phyloP scores from a whole-genome alignment of 2,329 filamentous ascomycete species.

The Hypoxylon sp. region DNA sequence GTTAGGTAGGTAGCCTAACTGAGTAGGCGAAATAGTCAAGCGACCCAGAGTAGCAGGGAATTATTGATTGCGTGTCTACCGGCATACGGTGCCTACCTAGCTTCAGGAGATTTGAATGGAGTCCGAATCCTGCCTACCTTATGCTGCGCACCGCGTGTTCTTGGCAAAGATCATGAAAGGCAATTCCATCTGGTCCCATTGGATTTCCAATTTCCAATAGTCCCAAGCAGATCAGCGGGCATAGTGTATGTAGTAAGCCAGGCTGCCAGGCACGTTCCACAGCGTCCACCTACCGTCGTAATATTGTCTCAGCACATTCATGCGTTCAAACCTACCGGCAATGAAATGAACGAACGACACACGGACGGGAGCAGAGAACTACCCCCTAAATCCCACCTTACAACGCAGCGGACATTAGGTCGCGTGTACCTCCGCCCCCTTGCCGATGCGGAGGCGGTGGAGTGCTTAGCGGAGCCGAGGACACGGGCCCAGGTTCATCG shows the following conservation, averaged over 20 bases:
- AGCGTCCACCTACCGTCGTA: slow-evolving; percentile 35
- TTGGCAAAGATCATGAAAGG: slow-evolving; percentile 29
- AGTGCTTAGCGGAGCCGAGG: slow-evolving; percentile 39
- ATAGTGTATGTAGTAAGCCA: slow-evolving; percentile 38
- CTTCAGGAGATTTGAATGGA: slow-evolving; percentile 9
- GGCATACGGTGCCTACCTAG: slow-evolving; percentile 16
- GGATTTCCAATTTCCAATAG: slow-evolving; percentile 27
- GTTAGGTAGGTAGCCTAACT: slow-evolving; percentile 12
- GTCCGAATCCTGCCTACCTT: slow-evolving; percentile 1
- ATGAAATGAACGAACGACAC: slow-evolving; percentile 29
- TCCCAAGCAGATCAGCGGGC: slow-evolving; percentile 1
- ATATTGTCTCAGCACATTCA: slow-evolving; percentile 39
- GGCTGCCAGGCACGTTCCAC: slow-evolving; percentile 35
- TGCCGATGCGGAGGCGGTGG: slow-evolving; percentile 42
- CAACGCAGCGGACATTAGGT: slow-evolving; percentile 38
- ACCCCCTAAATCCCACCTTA: slow-evolving; percentile 21
- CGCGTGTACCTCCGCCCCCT: slow-evolving; percentile 30
- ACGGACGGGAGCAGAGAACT: slow-evolving; percentile 13
- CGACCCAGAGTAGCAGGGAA: slow-evolving; percentile 22
- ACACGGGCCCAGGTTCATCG: slow-evolving; percentile 38
- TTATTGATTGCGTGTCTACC: slow-evolving; percentile 35
- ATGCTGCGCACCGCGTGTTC: slow-evolving; percentile 23
- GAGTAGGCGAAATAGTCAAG: slow-evolving; percentile 10
- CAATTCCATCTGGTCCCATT: slow-evolving; percentile 22
- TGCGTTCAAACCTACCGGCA: slow-evolving; percentile 31